Percentiles rank a stretch among this genome's conserved stretches.
These are phyloP conservation scores for Adiantum capillusveneris DNA, from an alignment of 75 land plant genomes.

Conservation along the genomic window DNA sequence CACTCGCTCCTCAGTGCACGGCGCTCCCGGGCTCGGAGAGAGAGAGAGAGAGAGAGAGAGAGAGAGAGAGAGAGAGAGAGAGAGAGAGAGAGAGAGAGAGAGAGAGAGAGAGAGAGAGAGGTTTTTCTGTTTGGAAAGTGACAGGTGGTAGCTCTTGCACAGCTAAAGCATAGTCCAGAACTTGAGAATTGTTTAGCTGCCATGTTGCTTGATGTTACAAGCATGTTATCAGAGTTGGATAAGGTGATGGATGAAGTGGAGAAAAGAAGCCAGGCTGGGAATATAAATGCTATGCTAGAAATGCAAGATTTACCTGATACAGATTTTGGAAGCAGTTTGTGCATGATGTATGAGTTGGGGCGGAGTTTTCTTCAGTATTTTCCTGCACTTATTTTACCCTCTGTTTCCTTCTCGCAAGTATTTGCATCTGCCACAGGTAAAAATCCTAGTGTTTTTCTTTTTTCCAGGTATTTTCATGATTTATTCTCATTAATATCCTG, in stretches of 20 bases:
- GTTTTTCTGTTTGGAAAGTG: neutral
- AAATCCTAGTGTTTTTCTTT: neutral
- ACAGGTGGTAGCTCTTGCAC: neutral
- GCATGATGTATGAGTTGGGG: conserved; percentile 14
- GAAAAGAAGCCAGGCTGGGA: neutral
- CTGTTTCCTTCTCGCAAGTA: conserved; percentile 5
- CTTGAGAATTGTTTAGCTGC: neutral
- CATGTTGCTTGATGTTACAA: conserved; percentile 5
- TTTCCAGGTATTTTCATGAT: neutral
- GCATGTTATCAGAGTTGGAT: neutral
- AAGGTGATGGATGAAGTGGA: conserved; percentile 1
- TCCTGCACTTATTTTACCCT: conserved; percentile 9
- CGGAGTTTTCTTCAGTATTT: conserved; percentile 9
- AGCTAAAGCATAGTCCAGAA: neutral
- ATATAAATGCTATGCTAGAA: neutral
- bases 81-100: too few species aligned
- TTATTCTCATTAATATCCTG: too few species aligned
- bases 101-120: neutral
- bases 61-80: too few species aligned
- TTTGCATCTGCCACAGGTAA: conserved; percentile 17
- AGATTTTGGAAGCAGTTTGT: conserved; percentile 6
- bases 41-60: too few species aligned
- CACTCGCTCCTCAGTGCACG: too few species aligned
- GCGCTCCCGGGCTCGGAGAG: too few species aligned
- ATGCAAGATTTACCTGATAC: neutral